Conservation (phyloP, 257 asterid genomes). For the Paraleonurus japonicus region DNA sequence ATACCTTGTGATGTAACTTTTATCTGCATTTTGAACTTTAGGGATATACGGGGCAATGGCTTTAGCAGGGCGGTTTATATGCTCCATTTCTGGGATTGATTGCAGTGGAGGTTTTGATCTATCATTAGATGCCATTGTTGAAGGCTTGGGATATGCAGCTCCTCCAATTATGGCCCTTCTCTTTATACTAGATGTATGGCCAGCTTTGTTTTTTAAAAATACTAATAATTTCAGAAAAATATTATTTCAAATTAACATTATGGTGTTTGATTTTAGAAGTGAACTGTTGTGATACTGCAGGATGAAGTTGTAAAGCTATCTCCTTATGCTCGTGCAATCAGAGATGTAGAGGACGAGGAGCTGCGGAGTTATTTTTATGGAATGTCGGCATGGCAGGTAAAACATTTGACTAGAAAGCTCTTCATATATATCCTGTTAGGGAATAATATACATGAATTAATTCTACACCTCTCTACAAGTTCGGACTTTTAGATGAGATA, state of each 20-base stretch:
- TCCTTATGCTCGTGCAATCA: conserved; percentile 97
- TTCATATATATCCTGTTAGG: background rate
- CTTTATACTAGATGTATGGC: conserved; percentile 80
- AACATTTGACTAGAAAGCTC: background rate
- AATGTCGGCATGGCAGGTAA: conserved; percentile 98
- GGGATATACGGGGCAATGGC: conserved; percentile 97
- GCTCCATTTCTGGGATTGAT: conserved; percentile 86
- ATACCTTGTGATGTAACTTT: conserved; percentile 3
- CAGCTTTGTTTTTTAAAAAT: background rate
- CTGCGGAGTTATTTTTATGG: conserved; percentile 83
- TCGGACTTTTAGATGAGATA: too few species aligned
- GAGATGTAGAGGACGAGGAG: conserved; percentile 96
- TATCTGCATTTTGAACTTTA: conserved; percentile 29
- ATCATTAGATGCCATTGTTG: conserved; percentile 73
- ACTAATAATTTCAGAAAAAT: background rate
- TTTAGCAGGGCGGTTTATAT: conserved; percentile 85
- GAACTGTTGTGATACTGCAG: conserved; percentile 31
- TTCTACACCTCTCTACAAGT: too few species aligned
- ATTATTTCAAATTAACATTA: background rate
- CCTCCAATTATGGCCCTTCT: conserved; percentile 98
- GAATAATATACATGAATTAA: too few species aligned
- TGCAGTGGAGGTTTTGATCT: conserved; percentile 79
- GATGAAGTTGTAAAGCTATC: conserved; percentile 94
- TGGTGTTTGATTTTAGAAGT: background rate
- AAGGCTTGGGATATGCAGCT: conserved; percentile 93